Base-by-base conservation (phyloP, 2,329 filamentous ascomycete species). In the Colletotrichum trifolii region DNA sequence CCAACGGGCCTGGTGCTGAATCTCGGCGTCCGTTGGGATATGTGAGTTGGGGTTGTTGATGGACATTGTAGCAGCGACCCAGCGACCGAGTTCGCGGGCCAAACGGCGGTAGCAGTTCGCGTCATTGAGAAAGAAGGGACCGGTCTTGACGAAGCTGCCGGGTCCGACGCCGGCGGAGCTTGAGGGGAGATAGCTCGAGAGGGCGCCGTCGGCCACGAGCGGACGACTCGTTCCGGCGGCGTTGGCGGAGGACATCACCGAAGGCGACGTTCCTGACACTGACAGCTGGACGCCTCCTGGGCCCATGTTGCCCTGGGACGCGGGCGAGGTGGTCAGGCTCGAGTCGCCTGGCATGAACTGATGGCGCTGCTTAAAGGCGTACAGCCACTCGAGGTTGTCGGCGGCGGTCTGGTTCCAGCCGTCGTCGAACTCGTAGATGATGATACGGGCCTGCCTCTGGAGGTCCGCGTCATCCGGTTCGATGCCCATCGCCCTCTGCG, bases 1-100 rank as follows among this genome's bases (percentile, higher is more conserved):
- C 85, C 86, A 89, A 15, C 87, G 82, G 2, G 87, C 86, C 71
- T 89, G 87, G 67, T 88, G 84, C 71, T 88, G 84, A n/a, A 90
- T 75, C 70, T 89, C 87, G n/a, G 84, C 81, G 67, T 89, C 87
- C 0, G 81, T 83, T 0, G 83, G 87, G n/a, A 85, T 76, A 64
- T 89, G 87, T 45, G 79, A 78, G 71, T 83, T 87, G 2, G 86
- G 87, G 67, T 89, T 89, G 68, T 89, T 87, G 1, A 83, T 75
- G 4, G 86, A 89, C 81, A 83, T 87, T 33, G 81, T 80, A 6
- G 82, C 78, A 12, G 77, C 77, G 3, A 85, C 83, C 73, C 81
- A 89, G 36, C 86, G 80, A 40, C 73, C 76, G 35, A 90, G 76
- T 62, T 87, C 85, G 43, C 79, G 79, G 0, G 83, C 83, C 15